Evolutionary conservation across 2,329 filamentous ascomycete species (phyloP), one percentile per base, ranked within the genome.

Genomic region (Colletotrichum paranaense): DNA sequence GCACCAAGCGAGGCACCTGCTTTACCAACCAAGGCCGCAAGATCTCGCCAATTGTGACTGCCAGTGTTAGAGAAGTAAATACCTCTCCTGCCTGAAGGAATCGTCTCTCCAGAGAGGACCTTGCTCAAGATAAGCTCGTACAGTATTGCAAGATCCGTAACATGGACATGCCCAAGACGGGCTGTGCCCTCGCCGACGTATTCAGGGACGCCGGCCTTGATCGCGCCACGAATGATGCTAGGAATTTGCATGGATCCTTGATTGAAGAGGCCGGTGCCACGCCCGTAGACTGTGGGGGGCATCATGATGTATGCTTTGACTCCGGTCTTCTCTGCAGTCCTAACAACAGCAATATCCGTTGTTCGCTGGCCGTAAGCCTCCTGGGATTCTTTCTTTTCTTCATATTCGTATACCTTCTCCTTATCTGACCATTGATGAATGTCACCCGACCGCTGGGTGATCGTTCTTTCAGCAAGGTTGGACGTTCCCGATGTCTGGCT

Each of bases 291-390:
- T 4, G 82, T 82, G 0, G 85, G 86, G 0, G 82, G 79, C 81
- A 86, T 86, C 57, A 89, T 79, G 59, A 87, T 81, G 57, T 84
- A 79, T 0, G 87, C 86, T 68, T 83, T 83, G 2, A 90, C 83
- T 3, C 82, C 81, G 0, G 80, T 57, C 22, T 80, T 78, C 19
- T 84, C 74, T 1, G 85, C 84, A 1, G 78, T 77, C 6, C 85
- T 80, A 1, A 87, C 76, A 14, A 87, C 84, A 4, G 78, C 77
- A 7, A 89, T 74, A 69, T 88, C 86, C 2, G 84, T 82, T 0
- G 82, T 84, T 14, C 87, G 84, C 75, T 87, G 86, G 1, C 76
- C 74, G 69, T 87, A 87, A 0, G 78, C 72, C 24, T 83, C 79
- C 0, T 75, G 49, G 0, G 74, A 77, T 58, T 89, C 82, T 26